Evolutionary conservation across 1,284 basidiomycete genomes (phyloP), one percentile per base, ranked within the genome.

Genomic region (Fomitiporia mediterranea): DNA sequence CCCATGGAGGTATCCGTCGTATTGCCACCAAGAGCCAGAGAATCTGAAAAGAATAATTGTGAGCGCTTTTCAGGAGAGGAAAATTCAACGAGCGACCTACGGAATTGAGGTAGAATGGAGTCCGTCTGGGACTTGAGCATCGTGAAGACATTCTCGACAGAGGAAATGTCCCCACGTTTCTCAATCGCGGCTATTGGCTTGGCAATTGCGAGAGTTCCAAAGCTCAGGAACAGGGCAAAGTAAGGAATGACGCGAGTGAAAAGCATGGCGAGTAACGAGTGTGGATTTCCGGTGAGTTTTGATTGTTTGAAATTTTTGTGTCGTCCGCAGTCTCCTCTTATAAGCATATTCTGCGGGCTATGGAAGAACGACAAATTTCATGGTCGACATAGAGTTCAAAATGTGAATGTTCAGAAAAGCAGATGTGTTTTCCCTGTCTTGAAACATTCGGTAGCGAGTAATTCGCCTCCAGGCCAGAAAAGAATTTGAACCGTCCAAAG

Each of bases 101-200:
- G 28, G 40, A 59, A 48, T 38, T 58, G 42, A 13, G 53, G 43
- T 7, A 58, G 38, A 25, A 52, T 53, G 2, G 27, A 8, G 25
- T 44, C 44, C 7, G 50, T 50, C 3, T 47, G 23, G 13, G 57
- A 48, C 42, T 59, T 38, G 32, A 59, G 57, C 11, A 32, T 43
- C 7, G 40, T 58, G 38, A 61, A 30, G 6, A 61, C 51, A 19
- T 19, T 19, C 23, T 42, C 19, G 17, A 61, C 28, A 34, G 27
- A 42, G 6, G 58, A 44, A 15, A 44, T 40, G 27, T 60, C 55
- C 15, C 39, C 27, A 15, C 60, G 43, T 37, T 34, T 54, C 25
- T 43, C 19, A 25, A 15, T 48, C 6, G 25, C 17, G 23, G 48
- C 13, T 38, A 46, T 43, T 2, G 57, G 56, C n/a, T 23, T 57